These are phyloP conservation scores for Suillus placidus DNA, from an alignment of 768 basidiomycete species.

Conservation along the genomic window DNA sequence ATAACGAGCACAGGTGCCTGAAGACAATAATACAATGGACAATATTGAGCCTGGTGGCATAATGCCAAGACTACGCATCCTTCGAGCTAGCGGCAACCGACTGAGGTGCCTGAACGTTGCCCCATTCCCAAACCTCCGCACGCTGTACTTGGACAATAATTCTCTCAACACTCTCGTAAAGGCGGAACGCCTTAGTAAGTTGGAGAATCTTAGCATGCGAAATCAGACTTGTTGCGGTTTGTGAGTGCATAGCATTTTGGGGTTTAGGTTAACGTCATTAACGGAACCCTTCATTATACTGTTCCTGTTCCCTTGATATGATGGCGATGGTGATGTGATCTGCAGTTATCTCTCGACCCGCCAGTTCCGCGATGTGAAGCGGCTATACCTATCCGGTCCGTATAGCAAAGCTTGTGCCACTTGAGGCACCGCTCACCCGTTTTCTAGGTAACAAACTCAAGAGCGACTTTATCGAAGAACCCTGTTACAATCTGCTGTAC, in stretches of 20 bases:
- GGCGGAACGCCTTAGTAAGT: conserved; percentile 60
- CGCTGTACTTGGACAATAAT: conserved; percentile 93
- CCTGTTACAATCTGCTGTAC: conserved; percentile 89
- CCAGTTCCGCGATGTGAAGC: conserved; percentile 89
- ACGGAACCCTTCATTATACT: conserved; percentile 40
- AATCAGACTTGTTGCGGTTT: conserved; percentile 79
- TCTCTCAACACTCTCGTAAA: conserved; percentile 52
- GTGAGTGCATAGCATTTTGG: conserved; percentile 51
- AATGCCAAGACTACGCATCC: conserved; percentile 76
- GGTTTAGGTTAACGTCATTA: conserved; percentile 29
- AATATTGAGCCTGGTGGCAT: conserved; percentile 53
- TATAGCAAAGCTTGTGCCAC: conserved; percentile 23
- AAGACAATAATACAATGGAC: conserved; percentile 75
- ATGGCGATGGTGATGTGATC: conserved; percentile 36
- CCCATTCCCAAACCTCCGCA: conserved; percentile 72
- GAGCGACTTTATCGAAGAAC: conserved; percentile 61
- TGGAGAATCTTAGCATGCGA: conserved; percentile 91
- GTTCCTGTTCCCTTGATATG: conserved; percentile 32
- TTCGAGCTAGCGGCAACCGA: conserved; percentile 84
- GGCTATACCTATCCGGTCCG: conserved; percentile 92
- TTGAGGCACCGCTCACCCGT: conserved; percentile 26
- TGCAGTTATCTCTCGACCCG: conserved; percentile 49
- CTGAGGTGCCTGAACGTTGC: conserved; percentile 66
- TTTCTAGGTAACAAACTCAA: conserved; percentile 72
- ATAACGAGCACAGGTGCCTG: conserved; percentile 20